phyloP scores from a whole-genome alignment of 306 rosid species.

The Fagus crenata region DNA sequence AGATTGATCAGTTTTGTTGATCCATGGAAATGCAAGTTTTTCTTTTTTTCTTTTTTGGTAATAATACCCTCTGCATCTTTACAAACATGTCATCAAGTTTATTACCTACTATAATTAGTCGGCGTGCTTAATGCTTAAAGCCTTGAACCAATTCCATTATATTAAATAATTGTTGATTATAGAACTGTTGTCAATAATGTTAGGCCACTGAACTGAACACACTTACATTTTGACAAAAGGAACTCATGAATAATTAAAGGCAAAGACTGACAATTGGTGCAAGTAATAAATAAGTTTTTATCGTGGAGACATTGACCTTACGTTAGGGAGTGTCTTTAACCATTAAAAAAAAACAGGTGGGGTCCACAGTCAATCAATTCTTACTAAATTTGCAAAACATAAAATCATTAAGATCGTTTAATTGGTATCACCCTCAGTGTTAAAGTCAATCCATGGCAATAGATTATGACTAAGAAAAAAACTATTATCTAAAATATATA shows the following conservation, averaged over 20 bases:
- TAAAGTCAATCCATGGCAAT: conserved; percentile 20
- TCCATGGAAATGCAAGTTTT: neutral
- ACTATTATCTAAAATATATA: conserved; percentile 20
- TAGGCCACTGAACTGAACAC: conserved; percentile 32
- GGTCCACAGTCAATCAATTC: conserved; percentile 43
- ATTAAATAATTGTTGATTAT: conserved; percentile 27
- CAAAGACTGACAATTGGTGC: conserved; percentile 43
- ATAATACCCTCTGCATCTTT: conserved; percentile 5
- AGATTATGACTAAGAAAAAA: conserved; percentile 5
- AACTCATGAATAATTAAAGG: conserved; percentile 37
- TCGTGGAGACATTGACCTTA: conserved; percentile 49
- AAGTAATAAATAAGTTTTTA: conserved; percentile 50
- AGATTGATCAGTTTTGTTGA: neutral
- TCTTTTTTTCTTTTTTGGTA: neutral
- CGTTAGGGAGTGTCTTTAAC: conserved; percentile 34
- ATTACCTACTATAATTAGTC: conserved; percentile 6
- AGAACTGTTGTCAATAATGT: conserved; percentile 36
- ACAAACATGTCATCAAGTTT: neutral
- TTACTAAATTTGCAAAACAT: conserved; percentile 24
- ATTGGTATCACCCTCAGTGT: conserved; percentile 16
- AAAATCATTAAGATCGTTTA: conserved; percentile 31
- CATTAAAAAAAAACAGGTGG: conserved; percentile 52
- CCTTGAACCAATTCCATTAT: conserved; percentile 18
- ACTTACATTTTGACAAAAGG: conserved; percentile 54
- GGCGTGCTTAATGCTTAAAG: conserved; percentile 30